A percentile compares a stretch with the other conserved stretches of the same genome.
Evolutionary conservation across 352 stramenopile species (phyloP).

Genomic region (Globisporangium orthogonon): DNA sequence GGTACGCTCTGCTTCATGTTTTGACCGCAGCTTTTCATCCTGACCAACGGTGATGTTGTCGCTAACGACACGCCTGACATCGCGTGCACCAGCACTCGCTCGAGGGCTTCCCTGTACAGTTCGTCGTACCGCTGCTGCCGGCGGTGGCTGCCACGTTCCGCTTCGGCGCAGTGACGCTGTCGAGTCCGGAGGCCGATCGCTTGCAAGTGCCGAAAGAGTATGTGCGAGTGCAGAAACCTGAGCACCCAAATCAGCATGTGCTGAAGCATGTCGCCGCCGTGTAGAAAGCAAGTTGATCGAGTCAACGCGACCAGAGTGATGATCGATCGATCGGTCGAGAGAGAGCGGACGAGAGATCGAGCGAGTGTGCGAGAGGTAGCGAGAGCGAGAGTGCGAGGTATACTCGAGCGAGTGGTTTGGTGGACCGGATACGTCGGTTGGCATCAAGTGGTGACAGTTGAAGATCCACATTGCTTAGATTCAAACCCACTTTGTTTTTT

Average conservation of each 20-base stretch:
- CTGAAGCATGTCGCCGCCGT: constrained; percentile 47
- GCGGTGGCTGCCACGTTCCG: constrained; percentile 57
- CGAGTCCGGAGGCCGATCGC: constrained; percentile 18
- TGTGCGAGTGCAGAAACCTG: constrained; percentile 25
- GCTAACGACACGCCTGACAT: not conserved
- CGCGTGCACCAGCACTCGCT: constrained; percentile 20
- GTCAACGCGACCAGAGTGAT: not conserved
- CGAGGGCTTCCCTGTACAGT: constrained; percentile 64
- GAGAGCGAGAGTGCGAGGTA: no score
- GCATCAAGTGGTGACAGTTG: no score
- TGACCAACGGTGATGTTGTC: no score
- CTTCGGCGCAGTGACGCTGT: constrained; percentile 41
- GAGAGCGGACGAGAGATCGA: no score
- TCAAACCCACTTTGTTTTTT: no score
- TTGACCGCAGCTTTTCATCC: not conserved
- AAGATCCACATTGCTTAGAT: no score
- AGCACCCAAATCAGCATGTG: constrained; percentile 50
- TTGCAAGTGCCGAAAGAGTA: constrained; percentile 37
- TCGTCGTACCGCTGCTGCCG: constrained; percentile 58
- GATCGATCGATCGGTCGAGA: no score
- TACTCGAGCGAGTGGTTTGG: no score
- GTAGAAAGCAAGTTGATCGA: constrained; percentile 6
- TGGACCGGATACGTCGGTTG: no score
- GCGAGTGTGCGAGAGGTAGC: no score
- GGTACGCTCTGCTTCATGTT: constrained; percentile 18